Evolutionary conservation across 495 filamentous ascomycete species (phyloP), one percentile per base, ranked within the genome.

Genomic region (Amphirosellinia nigrospora): DNA sequence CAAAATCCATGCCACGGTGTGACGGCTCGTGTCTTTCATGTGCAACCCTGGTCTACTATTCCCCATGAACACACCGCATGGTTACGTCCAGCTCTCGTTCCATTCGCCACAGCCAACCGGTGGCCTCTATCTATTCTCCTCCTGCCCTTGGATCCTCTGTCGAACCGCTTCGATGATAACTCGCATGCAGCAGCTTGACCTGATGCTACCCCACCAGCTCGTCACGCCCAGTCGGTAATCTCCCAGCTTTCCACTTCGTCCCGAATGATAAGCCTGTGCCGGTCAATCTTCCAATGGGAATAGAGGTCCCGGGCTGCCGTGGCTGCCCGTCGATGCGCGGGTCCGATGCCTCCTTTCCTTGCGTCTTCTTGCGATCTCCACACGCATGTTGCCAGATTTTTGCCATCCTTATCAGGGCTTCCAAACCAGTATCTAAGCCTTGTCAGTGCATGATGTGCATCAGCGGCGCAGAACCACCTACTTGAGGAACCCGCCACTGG

Each of bases 401-500:
- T 82, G 30, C 86, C 83, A 39, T 89, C 77, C 41, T 76, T 82
- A 80, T 93, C 87, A 39, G 91, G 91, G 36, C 78, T 79, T 16
- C 91, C 91, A 76, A 92, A 94, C 92, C 93, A 96, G 81, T 94
- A 94, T 71, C 86, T 88, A 74, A n/a, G 34, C 3, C 43, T 26
- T 71, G 73, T 81, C 66, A 79, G 74, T 74, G 38, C 63, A 59
- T 68, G 9, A 55, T 30, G 45, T 41, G 45, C 72, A 74, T 74
- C 38, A 71, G 71, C n/a, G 34, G 16, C 19, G 41, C 55, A 64
- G 56, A 73, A 68, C 52, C n/a, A 73, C 84, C 43, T 79, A 88
- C 87, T 96, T 96, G 74, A 97, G 81, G 75, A 97, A 84, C n/a
- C 94, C 94, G 1, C 93, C 93, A 71, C 89, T 91, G 41, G 83